Evolutionary conservation across 441 rosid genomes (phyloP), one percentile per base, ranked within the genome.

Genomic region (Mallotus repandus): DNA sequence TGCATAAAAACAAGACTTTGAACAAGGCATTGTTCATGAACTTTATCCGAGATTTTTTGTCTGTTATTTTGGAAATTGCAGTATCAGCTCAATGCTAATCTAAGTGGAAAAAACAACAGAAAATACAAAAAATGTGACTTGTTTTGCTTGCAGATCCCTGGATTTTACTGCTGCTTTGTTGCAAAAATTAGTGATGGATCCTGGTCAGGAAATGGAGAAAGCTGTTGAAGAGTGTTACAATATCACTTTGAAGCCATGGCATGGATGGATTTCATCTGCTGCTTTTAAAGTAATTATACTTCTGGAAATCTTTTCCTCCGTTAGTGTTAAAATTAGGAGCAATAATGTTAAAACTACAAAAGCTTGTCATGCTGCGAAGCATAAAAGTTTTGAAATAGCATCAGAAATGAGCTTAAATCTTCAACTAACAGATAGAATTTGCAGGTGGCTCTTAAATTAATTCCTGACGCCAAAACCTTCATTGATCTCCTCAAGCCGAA

Each of bases 211-310:
- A 76, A 89, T 95, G 91, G 95, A 89, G 80, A 74, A 85, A 76
- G 84, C 84, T 68, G 97, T 95, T 80, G 96, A 91, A 85, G 96
- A 91, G 63, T 84, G 96, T 50, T 92, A 95, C 72, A 80, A 72
- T 68, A 19, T 69, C 45, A 88, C 94, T 70, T 83, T 95, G 74
- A 95, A 91, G 83, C 94, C 87, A 2, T 87, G 93, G 86, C 99
- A 95, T 85, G 89, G 97, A 66, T 95, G 99, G 98, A 95, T 95
- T 73, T 88, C 99, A 3, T 82, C 89, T 16, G 98, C 98, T 68
- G 98, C 99, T 81, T 89, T 86, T 83, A 95, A 80, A 86, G 99
- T 92, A 69, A 68, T 35, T 54, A 56, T 38, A 38, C 5, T 38
- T 38, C 2, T 38, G 41, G 41, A 38, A 38, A 38, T 38, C 41